phyloP scores from a whole-genome alignment of 2,329 filamentous ascomycete species.

The Pseudogymnoascus sp. region DNA sequence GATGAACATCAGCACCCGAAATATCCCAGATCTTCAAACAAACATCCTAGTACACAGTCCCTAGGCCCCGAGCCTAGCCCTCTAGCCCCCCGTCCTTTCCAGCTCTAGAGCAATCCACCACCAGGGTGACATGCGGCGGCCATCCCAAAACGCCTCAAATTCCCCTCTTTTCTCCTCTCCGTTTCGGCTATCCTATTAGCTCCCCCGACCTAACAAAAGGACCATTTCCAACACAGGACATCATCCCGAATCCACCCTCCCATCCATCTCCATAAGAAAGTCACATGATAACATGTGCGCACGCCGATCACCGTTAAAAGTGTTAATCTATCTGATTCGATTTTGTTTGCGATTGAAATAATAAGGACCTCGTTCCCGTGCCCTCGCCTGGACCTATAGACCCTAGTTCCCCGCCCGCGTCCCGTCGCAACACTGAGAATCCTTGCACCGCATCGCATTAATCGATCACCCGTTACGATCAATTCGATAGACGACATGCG shows the following conservation, averaged over 20 bases:
- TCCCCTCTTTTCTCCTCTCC: not conserved
- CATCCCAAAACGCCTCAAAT: not conserved
- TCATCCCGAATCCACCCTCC: not conserved
- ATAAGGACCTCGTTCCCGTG: not conserved
- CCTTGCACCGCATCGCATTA: not conserved
- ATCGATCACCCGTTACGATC: not conserved
- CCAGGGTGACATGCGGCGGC: not conserved
- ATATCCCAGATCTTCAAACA: not conserved
- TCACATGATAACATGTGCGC: constrained; percentile 3
- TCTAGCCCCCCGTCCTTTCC: not conserved
- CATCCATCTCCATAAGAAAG: not conserved
- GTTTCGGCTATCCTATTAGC: not conserved
- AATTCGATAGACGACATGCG: not conserved
- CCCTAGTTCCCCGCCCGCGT: not conserved
- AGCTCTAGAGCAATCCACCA: not conserved
- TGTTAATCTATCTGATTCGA: not conserved
- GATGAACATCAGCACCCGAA: not conserved
- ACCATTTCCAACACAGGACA: not conserved
- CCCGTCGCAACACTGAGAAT: not conserved
- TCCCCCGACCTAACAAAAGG: too few species aligned
- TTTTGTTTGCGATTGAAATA: not conserved
- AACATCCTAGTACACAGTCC: not conserved
- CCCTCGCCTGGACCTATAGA: not conserved
- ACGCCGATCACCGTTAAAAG: not conserved
- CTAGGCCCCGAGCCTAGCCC: not conserved